A percentile compares a stretch with the other conserved stretches of the same genome.
These are phyloP conservation scores for Petunia secreta DNA, from an alignment of 257 asterid genomes.

Conservation along the genomic window DNA sequence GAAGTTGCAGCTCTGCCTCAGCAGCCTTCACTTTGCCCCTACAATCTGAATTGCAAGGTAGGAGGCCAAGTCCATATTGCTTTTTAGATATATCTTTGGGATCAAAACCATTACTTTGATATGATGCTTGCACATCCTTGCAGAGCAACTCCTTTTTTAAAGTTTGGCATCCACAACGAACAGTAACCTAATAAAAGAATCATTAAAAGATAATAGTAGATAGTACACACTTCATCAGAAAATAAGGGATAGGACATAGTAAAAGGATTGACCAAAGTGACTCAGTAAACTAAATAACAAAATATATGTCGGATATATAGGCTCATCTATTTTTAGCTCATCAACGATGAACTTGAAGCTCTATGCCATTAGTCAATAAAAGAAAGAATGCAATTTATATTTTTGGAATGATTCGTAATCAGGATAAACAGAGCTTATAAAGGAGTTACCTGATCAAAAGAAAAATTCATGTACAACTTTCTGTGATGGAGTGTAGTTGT, in stretches of 20 bases:
- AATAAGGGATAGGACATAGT: not conserved
- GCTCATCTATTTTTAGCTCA: not conserved
- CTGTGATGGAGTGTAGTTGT: not conserved
- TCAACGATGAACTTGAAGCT: not conserved
- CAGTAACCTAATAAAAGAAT: conserved; percentile 54
- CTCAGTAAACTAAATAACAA: not conserved
- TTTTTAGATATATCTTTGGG: conserved; percentile 69
- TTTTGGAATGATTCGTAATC: not conserved
- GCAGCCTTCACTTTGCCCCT: conserved; percentile 62
- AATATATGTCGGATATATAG: not conserved
- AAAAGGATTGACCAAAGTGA: not conserved
- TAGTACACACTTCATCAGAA: not conserved
- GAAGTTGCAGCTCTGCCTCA: conserved; percentile 66
- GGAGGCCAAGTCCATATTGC: conserved; percentile 74
- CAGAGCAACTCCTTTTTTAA: conserved; percentile 84
- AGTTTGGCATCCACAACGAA: conserved; percentile 83
- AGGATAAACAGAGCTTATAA: not conserved
- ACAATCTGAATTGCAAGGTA: conserved; percentile 74
- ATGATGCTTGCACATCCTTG: conserved; percentile 74
- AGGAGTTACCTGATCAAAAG: not conserved
- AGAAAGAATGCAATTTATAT: not conserved
- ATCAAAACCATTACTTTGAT: conserved; percentile 53
- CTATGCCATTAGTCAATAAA: conserved; percentile 6
- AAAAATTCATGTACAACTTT: not conserved
- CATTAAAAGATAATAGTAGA: conserved; percentile 4